A percentile compares a stretch with the other conserved stretches of the same genome.
Evolutionary conservation across 2,329 filamentous ascomycete genomes (phyloP).

Genomic region (Neopestalotiopsis sp.): DNA sequence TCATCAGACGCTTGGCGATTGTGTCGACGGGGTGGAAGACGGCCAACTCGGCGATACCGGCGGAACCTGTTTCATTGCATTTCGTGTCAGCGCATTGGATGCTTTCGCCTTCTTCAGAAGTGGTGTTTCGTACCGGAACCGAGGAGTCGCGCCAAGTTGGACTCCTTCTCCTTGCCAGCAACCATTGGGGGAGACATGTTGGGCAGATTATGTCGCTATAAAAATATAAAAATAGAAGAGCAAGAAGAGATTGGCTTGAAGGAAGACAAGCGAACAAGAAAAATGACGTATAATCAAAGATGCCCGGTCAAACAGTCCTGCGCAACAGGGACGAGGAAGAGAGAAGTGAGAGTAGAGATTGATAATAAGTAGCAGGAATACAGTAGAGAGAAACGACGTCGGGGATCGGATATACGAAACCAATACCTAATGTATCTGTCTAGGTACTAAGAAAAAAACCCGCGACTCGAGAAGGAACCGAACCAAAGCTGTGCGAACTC

Average conservation of each 20-base stretch:
- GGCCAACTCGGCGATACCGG: slow-evolving; percentile 66
- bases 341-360: not conserved
- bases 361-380: not conserved
- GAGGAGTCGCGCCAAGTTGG: slow-evolving; percentile 82
- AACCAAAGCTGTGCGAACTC: slow-evolving; percentile 7
- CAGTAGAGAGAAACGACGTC: not conserved
- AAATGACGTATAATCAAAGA: slow-evolving; percentile 8
- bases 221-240: not conserved
- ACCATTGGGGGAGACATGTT: slow-evolving; percentile 68
- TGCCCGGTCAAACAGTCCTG: not conserved
- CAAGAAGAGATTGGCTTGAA: not conserved
- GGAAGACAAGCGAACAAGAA: not conserved
- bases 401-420: slow-evolving; percentile 2
- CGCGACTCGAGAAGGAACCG: not conserved
- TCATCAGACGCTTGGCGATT: slow-evolving; percentile 98
- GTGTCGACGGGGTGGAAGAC: slow-evolving; percentile 88
- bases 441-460: not conserved
- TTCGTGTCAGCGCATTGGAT: not conserved
- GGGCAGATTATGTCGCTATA: slow-evolving; percentile 15
- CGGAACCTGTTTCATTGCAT: slow-evolving; percentile 55
- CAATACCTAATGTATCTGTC: not conserved
- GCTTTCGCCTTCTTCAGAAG: not conserved
- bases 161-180: slow-evolving; percentile 73
- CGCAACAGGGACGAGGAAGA: not conserved
- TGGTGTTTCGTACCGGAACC: slow-evolving; percentile 74